Evolutionary conservation across 306 rosid genomes (phyloP).

Genomic region (Carpinus fangiana): DNA sequence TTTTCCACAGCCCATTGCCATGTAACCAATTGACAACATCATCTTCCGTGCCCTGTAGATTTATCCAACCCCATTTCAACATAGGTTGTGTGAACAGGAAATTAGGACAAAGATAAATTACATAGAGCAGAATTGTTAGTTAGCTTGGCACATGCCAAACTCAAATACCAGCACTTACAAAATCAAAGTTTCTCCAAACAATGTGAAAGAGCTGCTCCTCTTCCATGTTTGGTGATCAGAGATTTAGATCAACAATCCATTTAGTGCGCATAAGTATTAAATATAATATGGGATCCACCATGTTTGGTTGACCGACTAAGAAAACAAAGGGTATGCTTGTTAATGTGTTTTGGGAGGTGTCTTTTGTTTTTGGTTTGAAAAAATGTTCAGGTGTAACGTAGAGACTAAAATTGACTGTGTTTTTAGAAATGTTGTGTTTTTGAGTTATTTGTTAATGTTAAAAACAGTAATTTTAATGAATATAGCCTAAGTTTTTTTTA

Average conservation of each 20-base stretch:
- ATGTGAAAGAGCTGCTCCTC: background rate
- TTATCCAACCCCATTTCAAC: constrained; percentile 26
- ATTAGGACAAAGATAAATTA: background rate
- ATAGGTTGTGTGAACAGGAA: background rate
- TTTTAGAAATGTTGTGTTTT: no score
- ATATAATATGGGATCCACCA: background rate
- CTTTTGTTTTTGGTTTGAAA: no score
- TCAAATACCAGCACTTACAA: background rate
- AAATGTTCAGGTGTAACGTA: no score
- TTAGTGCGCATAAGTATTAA: background rate
- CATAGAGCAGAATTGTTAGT: background rate
- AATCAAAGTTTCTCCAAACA: background rate
- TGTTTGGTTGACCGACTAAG: background rate
- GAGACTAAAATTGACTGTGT: no score
- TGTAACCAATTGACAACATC: constrained; percentile 93
- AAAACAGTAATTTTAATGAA: no score
- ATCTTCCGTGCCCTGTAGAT: constrained; percentile 90
- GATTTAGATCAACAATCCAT: background rate
- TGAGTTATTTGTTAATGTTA: no score
- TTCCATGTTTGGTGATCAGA: background rate
- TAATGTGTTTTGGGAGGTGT: no score
- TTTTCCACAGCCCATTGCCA: constrained; percentile 84
- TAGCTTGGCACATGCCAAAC: background rate
- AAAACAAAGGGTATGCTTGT: background rate
- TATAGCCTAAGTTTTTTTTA: background rate